A percentile compares a stretch with the other conserved stretches of the same genome.
These are phyloP conservation scores for Poterioochromonas sp. DNA, from an alignment of 352 stramenopile species.

Conservation along the genomic window DNA sequence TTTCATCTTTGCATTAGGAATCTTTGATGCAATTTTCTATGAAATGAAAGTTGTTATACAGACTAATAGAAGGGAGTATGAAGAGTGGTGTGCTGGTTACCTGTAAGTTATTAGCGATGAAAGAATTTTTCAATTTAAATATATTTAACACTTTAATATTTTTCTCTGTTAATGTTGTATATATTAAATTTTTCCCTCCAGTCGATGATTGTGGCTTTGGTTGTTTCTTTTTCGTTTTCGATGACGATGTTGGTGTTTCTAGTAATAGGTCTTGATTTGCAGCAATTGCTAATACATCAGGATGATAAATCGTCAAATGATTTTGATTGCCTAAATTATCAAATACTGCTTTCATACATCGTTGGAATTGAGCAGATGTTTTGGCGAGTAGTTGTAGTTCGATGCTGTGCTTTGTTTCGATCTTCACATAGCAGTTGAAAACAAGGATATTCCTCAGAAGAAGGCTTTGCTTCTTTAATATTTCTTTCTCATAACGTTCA, in stretches of 20 bases:
- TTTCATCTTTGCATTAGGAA: constrained; percentile 2
- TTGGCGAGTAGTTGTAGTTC: background rate
- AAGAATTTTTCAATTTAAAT: constrained; percentile 15
- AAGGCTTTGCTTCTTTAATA: background rate
- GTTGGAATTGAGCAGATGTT: background rate
- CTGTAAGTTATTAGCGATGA: constrained; percentile 4
- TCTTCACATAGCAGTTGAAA: background rate
- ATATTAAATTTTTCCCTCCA: too few species aligned
- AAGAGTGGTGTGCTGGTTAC: background rate
- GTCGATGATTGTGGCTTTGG: too few species aligned
- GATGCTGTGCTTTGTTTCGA: background rate
- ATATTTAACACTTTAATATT: background rate
- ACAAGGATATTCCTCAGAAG: background rate
- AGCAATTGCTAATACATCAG: too few species aligned
- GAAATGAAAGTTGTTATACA: background rate
- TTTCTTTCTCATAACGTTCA: constrained; percentile 16
- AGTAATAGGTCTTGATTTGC: background rate
- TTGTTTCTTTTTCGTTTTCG: too few species aligned
- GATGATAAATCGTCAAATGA: too few species aligned
- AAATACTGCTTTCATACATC: constrained; percentile 23
- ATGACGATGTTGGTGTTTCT: background rate
- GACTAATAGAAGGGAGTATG: background rate
- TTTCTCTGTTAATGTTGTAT: too few species aligned
- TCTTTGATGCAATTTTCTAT: background rate
- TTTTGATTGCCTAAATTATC: constrained; percentile 5